Conservation (phyloP, 2,329 filamentous ascomycete genomes). For the Pseudogymnoascus verrucosus region DNA sequence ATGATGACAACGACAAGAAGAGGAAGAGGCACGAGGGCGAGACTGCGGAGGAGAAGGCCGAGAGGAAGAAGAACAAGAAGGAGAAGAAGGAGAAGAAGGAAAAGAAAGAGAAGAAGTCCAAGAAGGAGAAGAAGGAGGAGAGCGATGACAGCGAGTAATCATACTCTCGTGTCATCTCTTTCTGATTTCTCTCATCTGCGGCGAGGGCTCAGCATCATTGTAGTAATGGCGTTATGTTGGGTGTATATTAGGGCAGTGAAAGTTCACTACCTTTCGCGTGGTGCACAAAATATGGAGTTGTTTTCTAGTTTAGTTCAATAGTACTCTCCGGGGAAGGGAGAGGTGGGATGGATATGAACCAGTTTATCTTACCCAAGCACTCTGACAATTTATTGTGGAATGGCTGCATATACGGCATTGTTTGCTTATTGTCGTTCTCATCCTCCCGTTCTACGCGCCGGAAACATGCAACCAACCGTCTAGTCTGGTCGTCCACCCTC, state of each 20-base stretch:
- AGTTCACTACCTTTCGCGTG: slow-evolving; percentile 8
- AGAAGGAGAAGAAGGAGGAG: slow-evolving; percentile 29
- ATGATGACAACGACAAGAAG: slow-evolving; percentile 60
- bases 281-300: slow-evolving; percentile 9
- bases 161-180: slow-evolving; percentile 12
- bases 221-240: slow-evolving; percentile 7
- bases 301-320: slow-evolving; percentile 7
- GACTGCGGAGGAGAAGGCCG: slow-evolving; percentile 56
- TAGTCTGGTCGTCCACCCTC: too few species aligned
- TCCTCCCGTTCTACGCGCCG: background rate
- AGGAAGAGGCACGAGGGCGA: slow-evolving; percentile 74
- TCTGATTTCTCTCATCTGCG: slow-evolving; percentile 4
- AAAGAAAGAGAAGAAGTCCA: slow-evolving; percentile 39
- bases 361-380: background rate
- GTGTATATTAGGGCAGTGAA: slow-evolving; percentile 8
- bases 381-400: background rate
- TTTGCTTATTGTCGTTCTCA: background rate
- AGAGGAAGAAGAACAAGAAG: slow-evolving; percentile 43
- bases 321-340: background rate
- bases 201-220: slow-evolving; percentile 8
- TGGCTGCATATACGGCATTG: background rate
- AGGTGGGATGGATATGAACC: slow-evolving; percentile 2
- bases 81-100: slow-evolving; percentile 45
- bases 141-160: slow-evolving; percentile 40
- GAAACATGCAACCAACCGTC: background rate